Percentiles rank a stretch among this genome's conserved stretches.
Evolutionary conservation across 2,329 filamentous ascomycete species (phyloP).

Genomic region (Trichoderma sp.): DNA sequence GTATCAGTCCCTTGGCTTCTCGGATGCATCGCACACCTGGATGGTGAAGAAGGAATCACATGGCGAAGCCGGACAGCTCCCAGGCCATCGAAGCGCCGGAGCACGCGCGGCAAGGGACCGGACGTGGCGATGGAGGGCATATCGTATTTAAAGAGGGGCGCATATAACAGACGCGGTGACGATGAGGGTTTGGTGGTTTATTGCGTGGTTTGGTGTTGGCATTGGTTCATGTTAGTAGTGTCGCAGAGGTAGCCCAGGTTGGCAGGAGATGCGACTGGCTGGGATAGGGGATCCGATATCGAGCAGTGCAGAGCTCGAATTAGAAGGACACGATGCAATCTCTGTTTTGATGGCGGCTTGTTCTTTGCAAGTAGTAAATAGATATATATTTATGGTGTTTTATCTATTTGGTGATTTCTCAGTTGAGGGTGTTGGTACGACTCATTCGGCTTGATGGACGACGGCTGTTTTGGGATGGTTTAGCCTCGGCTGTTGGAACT

Average conservation of each 20-base stretch:
- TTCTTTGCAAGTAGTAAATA: no score
- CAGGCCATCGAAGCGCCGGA: neutral
- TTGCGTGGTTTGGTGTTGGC: neutral
- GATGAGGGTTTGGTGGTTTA: neutral
- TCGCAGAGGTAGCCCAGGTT: constrained; percentile 26
- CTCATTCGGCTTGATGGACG: no score
- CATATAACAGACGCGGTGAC: neutral
- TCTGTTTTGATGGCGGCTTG: no score
- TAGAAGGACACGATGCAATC: no score
- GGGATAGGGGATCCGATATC: neutral
- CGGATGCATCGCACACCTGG: neutral
- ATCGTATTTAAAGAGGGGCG: neutral
- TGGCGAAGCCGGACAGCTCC: constrained; percentile 2
- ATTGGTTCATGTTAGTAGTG: neutral
- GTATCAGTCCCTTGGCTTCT: neutral
- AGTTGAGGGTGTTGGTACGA: no score
- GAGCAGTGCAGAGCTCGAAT: no score
- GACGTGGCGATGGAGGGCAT: neutral
- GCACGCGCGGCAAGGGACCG: constrained; percentile 2
- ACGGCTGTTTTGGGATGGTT: no score
- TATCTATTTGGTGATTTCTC: neutral
- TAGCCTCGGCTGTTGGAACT: constrained; percentile 3
- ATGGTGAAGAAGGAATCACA: neutral
- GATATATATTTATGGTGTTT: no score
- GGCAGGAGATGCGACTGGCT: constrained; percentile 26